A percentile compares a stretch with the other conserved stretches of the same genome.
Evolutionary conservation across 2,329 filamentous ascomycete genomes (phyloP).

Genomic region (Seiridium unicorne): DNA sequence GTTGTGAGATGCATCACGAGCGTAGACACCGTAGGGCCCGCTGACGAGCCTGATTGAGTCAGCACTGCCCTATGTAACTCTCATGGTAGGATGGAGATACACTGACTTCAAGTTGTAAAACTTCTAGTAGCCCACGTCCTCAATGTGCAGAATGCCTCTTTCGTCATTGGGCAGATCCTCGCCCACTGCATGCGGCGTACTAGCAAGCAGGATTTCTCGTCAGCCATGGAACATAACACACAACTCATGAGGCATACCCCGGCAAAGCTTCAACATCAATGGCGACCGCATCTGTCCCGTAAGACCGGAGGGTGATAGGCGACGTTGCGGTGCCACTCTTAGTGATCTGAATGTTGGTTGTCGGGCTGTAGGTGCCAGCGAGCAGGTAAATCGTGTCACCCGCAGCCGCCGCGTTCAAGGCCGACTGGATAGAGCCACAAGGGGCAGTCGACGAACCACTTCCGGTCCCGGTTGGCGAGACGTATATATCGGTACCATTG

Average conservation of each 20-base stretch:
- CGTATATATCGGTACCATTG: slow-evolving; percentile 37
- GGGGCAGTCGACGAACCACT: slow-evolving; percentile 37
- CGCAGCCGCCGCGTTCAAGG: slow-evolving; percentile 41
- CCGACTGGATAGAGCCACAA: slow-evolving; percentile 44
- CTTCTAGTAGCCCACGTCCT: slow-evolving; percentile 42
- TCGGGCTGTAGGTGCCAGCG: slow-evolving; percentile 41
- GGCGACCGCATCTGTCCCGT: slow-evolving; percentile 40
- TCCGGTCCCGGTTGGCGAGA: slow-evolving; percentile 40
- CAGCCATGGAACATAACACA: background rate
- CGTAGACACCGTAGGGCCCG: slow-evolving; percentile 35
- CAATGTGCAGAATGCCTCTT: slow-evolving; percentile 45
- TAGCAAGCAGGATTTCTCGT: background rate
- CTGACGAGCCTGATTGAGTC: slow-evolving; percentile 29
- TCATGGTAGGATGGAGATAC: no score
- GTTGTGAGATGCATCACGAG: slow-evolving; percentile 33
- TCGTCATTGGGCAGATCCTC: slow-evolving; percentile 37
- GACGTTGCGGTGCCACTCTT: slow-evolving; percentile 37
- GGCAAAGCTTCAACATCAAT: slow-evolving; percentile 41
- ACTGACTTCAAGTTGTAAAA: slow-evolving; percentile 34
- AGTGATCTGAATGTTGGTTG: slow-evolving; percentile 45
- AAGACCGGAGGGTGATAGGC: slow-evolving; percentile 40
- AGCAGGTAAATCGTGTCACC: slow-evolving; percentile 45
- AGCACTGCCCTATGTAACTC: no score
- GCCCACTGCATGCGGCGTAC: slow-evolving; percentile 39
- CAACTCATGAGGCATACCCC: slow-evolving; percentile 15